Evolutionary conservation across 148 eudicot species (phyloP).

Genomic region (Fagopyrum tataricum): DNA sequence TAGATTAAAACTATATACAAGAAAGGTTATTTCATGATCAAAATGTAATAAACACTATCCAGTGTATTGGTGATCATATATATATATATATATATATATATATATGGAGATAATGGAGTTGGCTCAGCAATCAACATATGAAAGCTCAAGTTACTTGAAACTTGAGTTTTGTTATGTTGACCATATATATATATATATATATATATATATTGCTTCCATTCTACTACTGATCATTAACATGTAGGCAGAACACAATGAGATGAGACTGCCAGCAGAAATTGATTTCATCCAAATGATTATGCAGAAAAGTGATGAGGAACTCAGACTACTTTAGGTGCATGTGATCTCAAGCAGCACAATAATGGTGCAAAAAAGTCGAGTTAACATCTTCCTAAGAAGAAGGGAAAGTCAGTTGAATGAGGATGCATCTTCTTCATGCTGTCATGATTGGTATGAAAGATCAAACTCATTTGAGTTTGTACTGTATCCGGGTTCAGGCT

Average conservation of each 20-base stretch:
- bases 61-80: neutral
- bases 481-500: no score
- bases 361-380: no score
- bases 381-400: no score
- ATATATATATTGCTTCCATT: neutral
- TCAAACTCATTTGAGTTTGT: no score
- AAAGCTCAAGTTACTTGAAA: constrained; percentile 3
- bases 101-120: neutral
- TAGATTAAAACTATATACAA: neutral
- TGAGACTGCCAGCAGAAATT: constrained; percentile 1
- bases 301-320: no score
- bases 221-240: neutral
- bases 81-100: no score
- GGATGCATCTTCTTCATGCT: no score
- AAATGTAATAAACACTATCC: neutral
- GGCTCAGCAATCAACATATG: constrained; percentile 1
- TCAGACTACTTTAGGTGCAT: no score
- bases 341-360: no score
- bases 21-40: neutral
- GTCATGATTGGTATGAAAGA: no score
- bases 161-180: neutral
- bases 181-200: neutral
- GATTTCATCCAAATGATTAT: neutral
- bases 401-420: no score
- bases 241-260: neutral